Percentiles rank a stretch among this genome's conserved stretches.
These are phyloP conservation scores for Salvia sclarea DNA, from an alignment of 305 asterid species.

Conservation along the genomic window DNA sequence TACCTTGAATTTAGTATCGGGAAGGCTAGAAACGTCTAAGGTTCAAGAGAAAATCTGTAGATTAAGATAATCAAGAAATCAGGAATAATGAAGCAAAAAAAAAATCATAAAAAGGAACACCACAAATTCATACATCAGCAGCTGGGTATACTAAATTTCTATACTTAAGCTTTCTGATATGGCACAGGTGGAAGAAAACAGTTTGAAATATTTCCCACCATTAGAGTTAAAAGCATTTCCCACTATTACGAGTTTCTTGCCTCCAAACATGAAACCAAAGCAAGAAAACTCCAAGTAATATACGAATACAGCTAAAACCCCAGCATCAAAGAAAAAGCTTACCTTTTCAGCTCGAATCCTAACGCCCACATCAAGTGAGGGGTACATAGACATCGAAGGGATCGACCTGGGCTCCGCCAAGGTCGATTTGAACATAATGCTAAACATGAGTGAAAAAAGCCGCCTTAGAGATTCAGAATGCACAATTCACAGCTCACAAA, in stretches of 20 bases:
- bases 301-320: slow-evolving; percentile 10
- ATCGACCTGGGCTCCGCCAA: slow-evolving; percentile 94
- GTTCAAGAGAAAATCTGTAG: slow-evolving; percentile 73
- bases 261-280: neutral
- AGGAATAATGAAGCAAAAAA: neutral
- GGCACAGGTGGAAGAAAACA: no score
- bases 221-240: neutral
- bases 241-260: no score
- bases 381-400: slow-evolving; percentile 87
- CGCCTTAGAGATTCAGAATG: no score
- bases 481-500: no score
- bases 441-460: slow-evolving; percentile 75
- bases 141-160: no score
- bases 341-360: slow-evolving; percentile 94
- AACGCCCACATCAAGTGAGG: slow-evolving; percentile 88
- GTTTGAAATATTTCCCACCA: neutral
- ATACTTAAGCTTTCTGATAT: no score
- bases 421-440: slow-evolving; percentile 74
- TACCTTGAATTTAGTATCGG: slow-evolving; percentile 83
- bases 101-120: no score
- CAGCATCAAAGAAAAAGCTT: slow-evolving; percentile 15
- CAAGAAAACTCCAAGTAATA: neutral
- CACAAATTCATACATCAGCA: no score
- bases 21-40: slow-evolving; percentile 87
- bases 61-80: neutral